Evolutionary conservation across 257 asterid genomes (phyloP), one percentile per base, ranked within the genome.

Genomic region (Nicotiana benthamiana): DNA sequence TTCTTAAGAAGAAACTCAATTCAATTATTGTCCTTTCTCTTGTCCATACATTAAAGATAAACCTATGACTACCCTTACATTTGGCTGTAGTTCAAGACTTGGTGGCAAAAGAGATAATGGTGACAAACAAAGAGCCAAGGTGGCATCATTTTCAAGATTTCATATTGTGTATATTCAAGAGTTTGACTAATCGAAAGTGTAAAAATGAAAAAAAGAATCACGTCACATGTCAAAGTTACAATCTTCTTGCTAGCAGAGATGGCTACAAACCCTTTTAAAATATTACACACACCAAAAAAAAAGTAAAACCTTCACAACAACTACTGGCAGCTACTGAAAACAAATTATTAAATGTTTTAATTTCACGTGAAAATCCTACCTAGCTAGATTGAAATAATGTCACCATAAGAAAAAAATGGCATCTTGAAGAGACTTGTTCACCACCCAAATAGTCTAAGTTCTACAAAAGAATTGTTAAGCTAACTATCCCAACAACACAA

Each of bases 401-500:
- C 34, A 11, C 59, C 22, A 40, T 40, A 43, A 78, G 75, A n/a
- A 7, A 75, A 80, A 75, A 79, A 60, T 81, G 84, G 61, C 77
- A n/a, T n/a, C n/a, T n/a, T n/a, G 86, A 76, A 74, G 77, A 80
- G 59, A 77, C 40, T 12, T 46, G 60, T 81, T 82, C 77, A 61
- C 43, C 88, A 51, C 76, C 77, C 70, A 83, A 83, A 82, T 59
- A 54, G 40, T 22, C 80, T n/a, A 80, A 24, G 78, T 53, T n/a
- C 60, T 46, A 77, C 53, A 27, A 43, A 11, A 63, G 77, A 28
- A 64, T 80, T 40, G 64, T 61, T 75, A 67, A 32, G 30, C 48
- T 83, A 82, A 24, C 81, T 43, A 30, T 84, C 40, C 20, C 80
- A 79, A 28, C 57, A 77, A 15, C 68, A 67, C 48, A 20, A 80